Percentiles rank a stretch among this genome's conserved stretches.
phyloP scores from a whole-genome alignment of 2,329 filamentous ascomycete species.

The Fusarium sp. region DNA sequence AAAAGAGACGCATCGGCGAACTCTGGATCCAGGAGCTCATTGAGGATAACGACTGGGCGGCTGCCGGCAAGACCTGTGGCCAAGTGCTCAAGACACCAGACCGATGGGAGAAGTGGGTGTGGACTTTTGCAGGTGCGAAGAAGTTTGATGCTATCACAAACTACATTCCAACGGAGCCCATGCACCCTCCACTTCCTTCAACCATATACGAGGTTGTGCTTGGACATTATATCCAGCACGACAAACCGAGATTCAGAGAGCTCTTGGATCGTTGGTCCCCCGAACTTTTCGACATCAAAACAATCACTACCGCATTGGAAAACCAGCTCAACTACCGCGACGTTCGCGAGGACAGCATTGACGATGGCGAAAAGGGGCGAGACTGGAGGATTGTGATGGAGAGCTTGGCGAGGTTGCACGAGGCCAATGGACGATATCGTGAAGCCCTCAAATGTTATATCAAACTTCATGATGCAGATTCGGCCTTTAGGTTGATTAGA shows the following conservation, averaged over 20 bases:
- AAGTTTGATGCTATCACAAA: conserved; percentile 91
- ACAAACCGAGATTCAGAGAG: conserved; percentile 80
- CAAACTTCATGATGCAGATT: conserved; percentile 89
- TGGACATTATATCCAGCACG: conserved; percentile 84
- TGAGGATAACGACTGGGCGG: conserved; percentile 76
- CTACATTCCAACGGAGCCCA: conserved; percentile 80
- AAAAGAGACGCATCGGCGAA: conserved; percentile 92
- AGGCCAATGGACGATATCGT: conserved; percentile 81
- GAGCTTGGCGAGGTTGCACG: conserved; percentile 83
- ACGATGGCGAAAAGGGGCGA: conserved; percentile 76
- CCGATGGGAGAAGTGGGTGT: conserved; percentile 96
- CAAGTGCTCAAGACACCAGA: conserved; percentile 83
- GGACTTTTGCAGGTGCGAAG: conserved; percentile 86
- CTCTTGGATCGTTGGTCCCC: conserved; percentile 86
- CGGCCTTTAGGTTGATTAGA: conserved; percentile 85
- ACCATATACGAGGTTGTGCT: conserved; percentile 90
- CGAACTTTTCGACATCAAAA: conserved; percentile 83
- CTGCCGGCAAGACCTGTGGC: conserved; percentile 83
- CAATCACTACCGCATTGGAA: conserved; percentile 81
- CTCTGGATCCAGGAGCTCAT: conserved; percentile 92
- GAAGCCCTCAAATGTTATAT: conserved; percentile 93
- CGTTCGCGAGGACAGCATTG: conserved; percentile 79
- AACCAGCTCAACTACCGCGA: conserved; percentile 83
- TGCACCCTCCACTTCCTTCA: conserved; percentile 81
- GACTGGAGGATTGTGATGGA: conserved; percentile 95